phyloP scores from a whole-genome alignment of 257 asterid genomes.

The Eucommia ulmoides region DNA sequence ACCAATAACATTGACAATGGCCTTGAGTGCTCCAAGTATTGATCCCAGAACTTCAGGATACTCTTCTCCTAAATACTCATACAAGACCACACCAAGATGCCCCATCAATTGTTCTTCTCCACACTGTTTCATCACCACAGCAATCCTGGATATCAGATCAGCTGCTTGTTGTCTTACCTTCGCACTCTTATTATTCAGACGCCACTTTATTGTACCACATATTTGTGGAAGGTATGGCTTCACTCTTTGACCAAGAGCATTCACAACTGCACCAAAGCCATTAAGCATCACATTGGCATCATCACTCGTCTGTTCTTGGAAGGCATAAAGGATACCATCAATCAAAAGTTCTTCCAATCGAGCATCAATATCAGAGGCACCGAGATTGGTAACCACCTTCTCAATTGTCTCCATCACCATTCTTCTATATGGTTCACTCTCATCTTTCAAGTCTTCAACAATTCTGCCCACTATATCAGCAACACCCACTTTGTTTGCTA shows the following conservation, averaged over 20 bases:
- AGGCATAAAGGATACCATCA: slow-evolving; percentile 81
- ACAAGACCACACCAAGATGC: slow-evolving; percentile 83
- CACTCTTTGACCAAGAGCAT: slow-evolving; percentile 81
- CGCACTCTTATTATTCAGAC: slow-evolving; percentile 85
- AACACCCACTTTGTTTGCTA: slow-evolving; percentile 86
- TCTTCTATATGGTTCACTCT: slow-evolving; percentile 87
- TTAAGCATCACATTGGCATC: slow-evolving; percentile 93
- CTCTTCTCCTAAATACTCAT: slow-evolving; percentile 81
- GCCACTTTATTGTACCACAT: slow-evolving; percentile 90
- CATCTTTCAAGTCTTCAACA: slow-evolving; percentile 82
- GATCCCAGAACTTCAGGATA: slow-evolving; percentile 92
- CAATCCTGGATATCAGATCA: slow-evolving; percentile 76
- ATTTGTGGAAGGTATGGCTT: slow-evolving; percentile 88
- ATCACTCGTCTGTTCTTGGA: slow-evolving; percentile 92
- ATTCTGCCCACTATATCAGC: slow-evolving; percentile 83
- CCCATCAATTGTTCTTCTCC: slow-evolving; percentile 90
- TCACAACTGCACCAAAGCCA: slow-evolving; percentile 91
- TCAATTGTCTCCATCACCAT: slow-evolving; percentile 97
- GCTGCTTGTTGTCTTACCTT: slow-evolving; percentile 92
- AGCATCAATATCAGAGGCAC: slow-evolving; percentile 80
- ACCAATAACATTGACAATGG: slow-evolving; percentile 86
- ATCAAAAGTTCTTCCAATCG: slow-evolving; percentile 78
- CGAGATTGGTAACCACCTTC: slow-evolving; percentile 83
- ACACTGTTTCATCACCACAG: slow-evolving; percentile 88
- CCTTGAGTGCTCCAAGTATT: slow-evolving; percentile 75